Evolutionary conservation across 2,329 filamentous ascomycete genomes (phyloP), one percentile per base, ranked within the genome.

Genomic region (Scopulariopsis brevicaulis): DNA sequence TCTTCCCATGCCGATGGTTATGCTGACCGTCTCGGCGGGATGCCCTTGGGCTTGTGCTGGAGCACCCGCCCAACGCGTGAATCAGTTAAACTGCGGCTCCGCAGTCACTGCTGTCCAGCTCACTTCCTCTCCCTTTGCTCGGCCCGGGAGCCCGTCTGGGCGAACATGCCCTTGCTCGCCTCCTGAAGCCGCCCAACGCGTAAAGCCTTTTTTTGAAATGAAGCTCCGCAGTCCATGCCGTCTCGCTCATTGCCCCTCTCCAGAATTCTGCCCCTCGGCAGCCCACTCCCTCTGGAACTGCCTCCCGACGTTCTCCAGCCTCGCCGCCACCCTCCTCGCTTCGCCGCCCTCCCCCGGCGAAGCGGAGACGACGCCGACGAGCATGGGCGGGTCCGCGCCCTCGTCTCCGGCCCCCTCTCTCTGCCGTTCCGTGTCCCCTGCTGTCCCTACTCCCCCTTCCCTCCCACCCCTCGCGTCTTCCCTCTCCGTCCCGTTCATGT

Each of bases 271-370:
- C 37, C 67, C 62, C 58, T 73, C 70, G 24, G 70, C 70, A 1
- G 68, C 65, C 79, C 80, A 83, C 60, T 78, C 75, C 28, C 70
- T 69, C 65, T 85, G 82, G 54, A 85, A 77, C 53, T 77, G 75
- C 59, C 75, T 70, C 1, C 78, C 82, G 3, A 83, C 70, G 56
- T 73, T 73, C 68, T 85, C 81, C 12, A 85, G 66, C 58, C 75
- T 71, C 0, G 73, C 74, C 0, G 78, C 77, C 1, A 80, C 79
- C 53, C 77, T 73, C 11, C 78, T 73, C 1, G 80, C 82, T 59
- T 83, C 79, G 32, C 68, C 67, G 11, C 73, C 71, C 8, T 79
- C 73, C 46, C 78, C 74, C 1, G 75, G 71, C 5, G 72, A 71
- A 1, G 80, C 80, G 4, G 83, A 75, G 1, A 85, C 78, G 11